Evolutionary conservation across 495 filamentous ascomycete genomes (phyloP), one percentile per base, ranked within the genome.

Genomic region (Penicillium arizonense): DNA sequence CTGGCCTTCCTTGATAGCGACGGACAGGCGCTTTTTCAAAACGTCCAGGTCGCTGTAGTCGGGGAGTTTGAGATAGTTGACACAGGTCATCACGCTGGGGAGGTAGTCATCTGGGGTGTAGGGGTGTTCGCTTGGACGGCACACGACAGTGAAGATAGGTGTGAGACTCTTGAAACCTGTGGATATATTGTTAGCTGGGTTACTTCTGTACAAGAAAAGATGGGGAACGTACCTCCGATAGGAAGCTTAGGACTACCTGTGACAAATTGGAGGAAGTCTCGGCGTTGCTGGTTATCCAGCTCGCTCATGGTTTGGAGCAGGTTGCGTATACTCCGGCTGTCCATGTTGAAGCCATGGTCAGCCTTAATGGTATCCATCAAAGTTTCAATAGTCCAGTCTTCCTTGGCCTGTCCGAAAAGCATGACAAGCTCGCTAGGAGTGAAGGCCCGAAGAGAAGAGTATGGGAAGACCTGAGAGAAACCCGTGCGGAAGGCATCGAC

Each of bases 291-390:
- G 8, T 79, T 65, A 8, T 76, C 77, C 20, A 97, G 69, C 70
- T 96, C 91, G 65, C 91, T 96, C 95, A 99, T 97, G 14, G 85
- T 86, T 62, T 97, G 92, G 3, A 99, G 81, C 56, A 99, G 64
- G 61, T 99, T 97, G 36, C 84, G 89, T 32, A 99, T 94, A 53
- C 90, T 96, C 77, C 87, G 90, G 78, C 95, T 97, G 59, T 99
- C 95, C 85, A 99, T 94, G 58, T 97, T 97, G 77, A 90, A 99
- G 4, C 95, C 95, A 66, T 99, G 95, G 63, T 99, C 95, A n/a
- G 95, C 95, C 76, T 97, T 99, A 71, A 99, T 91, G 2, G 93
- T 96, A 64, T 99, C 95, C 83, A 93, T 96, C 21, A 98, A 79
- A 34, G 94, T 97, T 69, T 97, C 95, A 52, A 97, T 84, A 21